phyloP scores from a whole-genome alignment of 208 protist genomes.

The Herpetomonas tarakana region DNA sequence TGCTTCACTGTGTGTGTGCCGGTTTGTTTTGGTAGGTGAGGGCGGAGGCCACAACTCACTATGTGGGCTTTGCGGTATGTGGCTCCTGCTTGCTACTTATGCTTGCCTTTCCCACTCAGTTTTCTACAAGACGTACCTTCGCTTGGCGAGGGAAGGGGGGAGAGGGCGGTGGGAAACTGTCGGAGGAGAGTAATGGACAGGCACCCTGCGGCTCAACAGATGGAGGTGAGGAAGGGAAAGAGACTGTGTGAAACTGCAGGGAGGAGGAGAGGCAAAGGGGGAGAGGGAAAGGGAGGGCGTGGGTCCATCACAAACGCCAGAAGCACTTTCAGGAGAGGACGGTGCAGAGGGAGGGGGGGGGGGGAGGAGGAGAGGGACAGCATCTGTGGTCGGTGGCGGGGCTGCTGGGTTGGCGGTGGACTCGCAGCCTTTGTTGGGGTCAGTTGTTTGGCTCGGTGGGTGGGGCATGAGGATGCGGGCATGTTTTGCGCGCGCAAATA shows the following conservation, averaged over 20 bases:
- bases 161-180: not conserved
- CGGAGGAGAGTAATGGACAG: not conserved
- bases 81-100: too few species aligned
- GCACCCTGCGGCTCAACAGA: not conserved
- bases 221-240: not conserved
- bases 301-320: not conserved
- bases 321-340: not conserved
- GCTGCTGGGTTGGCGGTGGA: not conserved
- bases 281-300: not conserved
- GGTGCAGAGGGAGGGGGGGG: slow-evolving; percentile 1
- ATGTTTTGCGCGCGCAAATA: too few species aligned
- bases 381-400: not conserved
- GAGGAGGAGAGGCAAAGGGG: not conserved
- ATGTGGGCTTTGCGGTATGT: not conserved
- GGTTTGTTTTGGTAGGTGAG: not conserved
- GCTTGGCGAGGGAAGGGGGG: not conserved
- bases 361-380: slow-evolving; percentile 4
- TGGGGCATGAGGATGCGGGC: too few species aligned
- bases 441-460: not conserved
- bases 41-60: not conserved
- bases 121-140: not conserved
- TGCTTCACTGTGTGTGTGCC: not conserved
- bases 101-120: not conserved
- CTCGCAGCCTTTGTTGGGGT: not conserved
- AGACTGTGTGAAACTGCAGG: slow-evolving; percentile 1